Evolutionary conservation across 345 rosid genomes (phyloP), one percentile per base, ranked within the genome.

Genomic region (Clausena lansium): DNA sequence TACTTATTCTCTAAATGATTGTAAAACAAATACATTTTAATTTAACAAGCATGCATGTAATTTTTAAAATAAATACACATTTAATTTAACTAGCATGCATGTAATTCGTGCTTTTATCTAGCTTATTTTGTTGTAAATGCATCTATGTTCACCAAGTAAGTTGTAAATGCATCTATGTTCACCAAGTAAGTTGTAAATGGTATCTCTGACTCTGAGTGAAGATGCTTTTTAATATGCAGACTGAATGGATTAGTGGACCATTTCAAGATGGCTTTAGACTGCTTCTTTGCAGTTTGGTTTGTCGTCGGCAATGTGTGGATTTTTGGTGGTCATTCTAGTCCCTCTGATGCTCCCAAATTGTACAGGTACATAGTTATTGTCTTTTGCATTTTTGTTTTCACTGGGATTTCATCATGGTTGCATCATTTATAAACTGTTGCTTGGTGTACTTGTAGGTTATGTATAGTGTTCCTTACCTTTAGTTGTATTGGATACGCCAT

Each of bases 221-320:
- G 22, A 66, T 70, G 68, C 19, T 36, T 84, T 65, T 32, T 72
- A 70, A 73, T 33, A 59, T 79, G 85, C 88, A 94, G 98, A 77
- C 64, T 94, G 77, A 91, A 83, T 77, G 93, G 90, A 50, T 54
- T 94, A 38, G 87, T 88, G 78, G 98, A 94, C 78, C 91, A 94
- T 80, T 89, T 92, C 81, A 94, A 94, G 88, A 94, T 94, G 97
- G 95, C 88, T 33, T 81, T 94, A 57, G 97, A 94, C 80, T 92
- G 95, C 88, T 94, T 94, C 86, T 94, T 94, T 77, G 97, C 98
- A 2, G 97, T 94, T 33, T 94, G 98, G 98, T 94, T 94, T 86
- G 97, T 94, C 24, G 98, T 94, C 10, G 98, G 98, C 79, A 92
- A 94, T 80, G 95, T 94, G 68, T 94, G 98, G 98, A 93, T 93